A percentile compares a stretch with the other conserved stretches of the same genome.
phyloP scores from a whole-genome alignment of 768 basidiomycete species.

The Termitomyces sp. region DNA sequence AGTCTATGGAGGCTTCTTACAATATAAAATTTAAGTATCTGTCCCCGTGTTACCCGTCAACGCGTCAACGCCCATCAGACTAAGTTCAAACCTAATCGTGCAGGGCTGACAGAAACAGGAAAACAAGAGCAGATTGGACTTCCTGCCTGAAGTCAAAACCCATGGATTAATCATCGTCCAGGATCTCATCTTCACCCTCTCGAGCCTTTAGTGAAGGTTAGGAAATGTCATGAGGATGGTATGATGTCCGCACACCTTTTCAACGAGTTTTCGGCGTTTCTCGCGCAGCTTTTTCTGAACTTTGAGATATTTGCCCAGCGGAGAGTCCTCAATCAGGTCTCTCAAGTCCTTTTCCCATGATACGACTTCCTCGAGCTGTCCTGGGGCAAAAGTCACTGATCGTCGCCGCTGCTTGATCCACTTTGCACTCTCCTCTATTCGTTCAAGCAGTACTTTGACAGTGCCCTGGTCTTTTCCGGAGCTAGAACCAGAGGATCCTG shows the following conservation, averaged over 20 bases:
- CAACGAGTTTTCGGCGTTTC: slow-evolving; percentile 63
- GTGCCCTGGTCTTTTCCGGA: slow-evolving; percentile 54
- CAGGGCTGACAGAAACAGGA: not conserved
- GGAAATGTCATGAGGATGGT: slow-evolving; percentile 11
- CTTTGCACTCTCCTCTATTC: slow-evolving; percentile 77
- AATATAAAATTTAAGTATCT: not conserved
- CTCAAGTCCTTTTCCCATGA: slow-evolving; percentile 66
- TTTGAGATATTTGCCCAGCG: slow-evolving; percentile 79
- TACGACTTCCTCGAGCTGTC: slow-evolving; percentile 63
- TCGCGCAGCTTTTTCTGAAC: slow-evolving; percentile 80
- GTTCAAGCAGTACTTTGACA: slow-evolving; percentile 80
- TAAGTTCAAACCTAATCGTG: not conserved
- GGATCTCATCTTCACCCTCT: slow-evolving; percentile 65
- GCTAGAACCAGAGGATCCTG: slow-evolving; percentile 26
- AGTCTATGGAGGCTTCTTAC: not conserved
- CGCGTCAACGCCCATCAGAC: not conserved
- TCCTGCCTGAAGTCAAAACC: not conserved
- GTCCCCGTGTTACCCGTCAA: not conserved
- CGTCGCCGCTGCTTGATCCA: slow-evolving; percentile 77
- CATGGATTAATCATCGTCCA: slow-evolving; percentile 39
- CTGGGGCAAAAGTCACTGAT: slow-evolving; percentile 73
- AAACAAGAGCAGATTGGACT: not conserved
- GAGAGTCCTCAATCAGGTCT: slow-evolving; percentile 61
- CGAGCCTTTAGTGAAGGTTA: slow-evolving; percentile 49
- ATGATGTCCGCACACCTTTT: slow-evolving; percentile 54